Evolutionary conservation across 768 basidiomycete genomes (phyloP).

Genomic region (Trametes punicea): DNA sequence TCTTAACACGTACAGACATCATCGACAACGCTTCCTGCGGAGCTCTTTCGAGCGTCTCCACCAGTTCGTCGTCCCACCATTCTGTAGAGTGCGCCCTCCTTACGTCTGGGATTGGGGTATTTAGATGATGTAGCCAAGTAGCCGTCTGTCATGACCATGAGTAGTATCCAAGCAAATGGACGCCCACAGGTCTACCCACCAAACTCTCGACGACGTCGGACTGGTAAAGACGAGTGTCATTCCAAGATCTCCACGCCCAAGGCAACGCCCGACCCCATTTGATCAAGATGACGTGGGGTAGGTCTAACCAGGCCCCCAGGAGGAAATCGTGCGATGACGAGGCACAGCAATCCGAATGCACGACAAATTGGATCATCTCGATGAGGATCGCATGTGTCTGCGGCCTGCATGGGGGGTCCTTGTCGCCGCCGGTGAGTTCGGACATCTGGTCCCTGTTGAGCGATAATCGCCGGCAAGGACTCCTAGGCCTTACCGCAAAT

Average conservation of each 20-base stretch:
- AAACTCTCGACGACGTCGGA: slow-evolving; percentile 44
- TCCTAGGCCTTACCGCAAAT: slow-evolving; percentile 32
- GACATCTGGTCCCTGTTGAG: background rate
- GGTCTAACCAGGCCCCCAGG: slow-evolving; percentile 33
- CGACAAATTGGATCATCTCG: slow-evolving; percentile 40
- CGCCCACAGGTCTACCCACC: background rate
- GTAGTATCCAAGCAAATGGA: background rate
- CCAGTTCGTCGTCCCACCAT: slow-evolving; percentile 19
- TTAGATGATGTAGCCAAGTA: slow-evolving; percentile 49
- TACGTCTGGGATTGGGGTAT: slow-evolving; percentile 11
- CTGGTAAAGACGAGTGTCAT: slow-evolving; percentile 47
- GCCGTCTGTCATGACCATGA: slow-evolving; percentile 38
- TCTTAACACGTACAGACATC: slow-evolving; percentile 7
- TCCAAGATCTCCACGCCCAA: slow-evolving; percentile 68
- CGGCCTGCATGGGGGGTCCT: slow-evolving; percentile 38
- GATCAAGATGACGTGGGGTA: slow-evolving; percentile 49
- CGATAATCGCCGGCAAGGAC: background rate
- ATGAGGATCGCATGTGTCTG: slow-evolving; percentile 44
- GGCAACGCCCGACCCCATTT: slow-evolving; percentile 53
- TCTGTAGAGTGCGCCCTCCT: background rate
- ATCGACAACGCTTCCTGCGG: slow-evolving; percentile 15
- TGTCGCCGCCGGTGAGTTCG: background rate
- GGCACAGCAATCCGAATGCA: slow-evolving; percentile 30
- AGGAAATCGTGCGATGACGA: slow-evolving; percentile 5
- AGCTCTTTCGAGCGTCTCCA: background rate